A percentile compares a stretch with the other conserved stretches of the same genome.
Conservation (phyloP, 2,329 filamentous ascomycete species). For the Tympanopsis confertula region DNA sequence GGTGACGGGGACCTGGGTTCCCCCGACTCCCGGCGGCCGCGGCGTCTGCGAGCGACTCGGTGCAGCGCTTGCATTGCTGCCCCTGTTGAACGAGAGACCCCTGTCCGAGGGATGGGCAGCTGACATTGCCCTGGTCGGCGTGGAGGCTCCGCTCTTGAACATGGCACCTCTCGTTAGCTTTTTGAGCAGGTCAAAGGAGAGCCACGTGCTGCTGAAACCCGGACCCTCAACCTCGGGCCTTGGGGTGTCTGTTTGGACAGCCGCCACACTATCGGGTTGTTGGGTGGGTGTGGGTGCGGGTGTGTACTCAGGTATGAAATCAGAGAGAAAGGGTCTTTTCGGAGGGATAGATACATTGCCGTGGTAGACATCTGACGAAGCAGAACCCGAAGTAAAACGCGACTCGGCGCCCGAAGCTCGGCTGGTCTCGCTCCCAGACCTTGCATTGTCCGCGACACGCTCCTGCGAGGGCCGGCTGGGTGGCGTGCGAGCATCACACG, state of each 20-base stretch:
- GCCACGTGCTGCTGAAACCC: constrained; percentile 37
- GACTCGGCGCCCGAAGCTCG: constrained; percentile 15
- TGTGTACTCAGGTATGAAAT: background rate
- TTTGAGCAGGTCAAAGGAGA: constrained; percentile 58
- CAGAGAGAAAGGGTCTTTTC: background rate
- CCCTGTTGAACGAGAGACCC: constrained; percentile 25
- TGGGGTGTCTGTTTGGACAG: constrained; percentile 17
- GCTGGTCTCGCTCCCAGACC: too few relatives aligned
- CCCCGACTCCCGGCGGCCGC: constrained; percentile 24
- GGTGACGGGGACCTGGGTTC: constrained; percentile 55
- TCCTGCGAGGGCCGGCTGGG: background rate
- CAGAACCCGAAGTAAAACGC: constrained; percentile 29
- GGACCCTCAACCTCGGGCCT: constrained; percentile 18
- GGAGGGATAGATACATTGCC: background rate
- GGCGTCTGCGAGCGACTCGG: constrained; percentile 42
- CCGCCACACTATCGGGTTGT: constrained; percentile 27
- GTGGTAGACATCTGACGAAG: too few relatives aligned
- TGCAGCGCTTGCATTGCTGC: constrained; percentile 24
- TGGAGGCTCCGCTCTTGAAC: constrained; percentile 84
- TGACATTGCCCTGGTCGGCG: constrained; percentile 79
- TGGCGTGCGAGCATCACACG: background rate
- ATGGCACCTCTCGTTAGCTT: constrained; percentile 78
- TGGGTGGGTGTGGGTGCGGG: constrained; percentile 24
- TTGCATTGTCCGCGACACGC: too few relatives aligned
- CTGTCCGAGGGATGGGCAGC: constrained; percentile 39